Conservation (phyloP, 306 rosid genomes). For the Cucurbita ficifolia region DNA sequence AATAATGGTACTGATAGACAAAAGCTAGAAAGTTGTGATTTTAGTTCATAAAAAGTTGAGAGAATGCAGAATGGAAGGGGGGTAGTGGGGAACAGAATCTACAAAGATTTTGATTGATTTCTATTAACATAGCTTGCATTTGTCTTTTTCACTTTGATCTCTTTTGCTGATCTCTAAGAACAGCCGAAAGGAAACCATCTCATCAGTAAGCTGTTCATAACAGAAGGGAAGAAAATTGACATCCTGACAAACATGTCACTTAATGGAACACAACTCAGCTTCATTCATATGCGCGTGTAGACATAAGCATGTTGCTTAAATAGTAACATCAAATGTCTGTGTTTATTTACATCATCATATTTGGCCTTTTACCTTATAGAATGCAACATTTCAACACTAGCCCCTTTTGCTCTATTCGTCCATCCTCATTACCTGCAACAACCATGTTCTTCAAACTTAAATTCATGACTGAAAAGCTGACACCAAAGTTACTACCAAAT, state of each 20-base stretch:
- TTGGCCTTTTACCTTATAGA: constrained; percentile 28
- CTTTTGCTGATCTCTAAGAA: neutral
- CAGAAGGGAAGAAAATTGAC: neutral
- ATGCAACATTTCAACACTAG: constrained; percentile 78
- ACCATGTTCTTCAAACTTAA: constrained; percentile 3
- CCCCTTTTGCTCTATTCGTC: constrained; percentile 78
- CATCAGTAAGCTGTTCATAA: neutral
- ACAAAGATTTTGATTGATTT: neutral
- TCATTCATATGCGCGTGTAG: neutral
- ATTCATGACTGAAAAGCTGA: neutral
- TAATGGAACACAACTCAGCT: constrained; percentile 2
- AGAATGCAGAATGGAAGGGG: neutral
- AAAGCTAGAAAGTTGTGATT: neutral
- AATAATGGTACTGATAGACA: neutral
- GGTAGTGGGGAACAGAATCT: constrained; percentile 3
- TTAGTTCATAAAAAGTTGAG: neutral
- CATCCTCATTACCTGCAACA: constrained; percentile 72
- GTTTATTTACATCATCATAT: constrained; percentile 1
- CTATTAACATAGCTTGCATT: neutral
- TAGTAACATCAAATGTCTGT: neutral
- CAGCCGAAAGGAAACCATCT: neutral
- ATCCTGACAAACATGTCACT: neutral
- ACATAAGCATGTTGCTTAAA: neutral
- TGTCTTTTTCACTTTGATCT: constrained; percentile 2
- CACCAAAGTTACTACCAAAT: neutral